Evolutionary conservation across 192 early-diverging fungal species (phyloP).

Genomic region (Coemansia sp.): DNA sequence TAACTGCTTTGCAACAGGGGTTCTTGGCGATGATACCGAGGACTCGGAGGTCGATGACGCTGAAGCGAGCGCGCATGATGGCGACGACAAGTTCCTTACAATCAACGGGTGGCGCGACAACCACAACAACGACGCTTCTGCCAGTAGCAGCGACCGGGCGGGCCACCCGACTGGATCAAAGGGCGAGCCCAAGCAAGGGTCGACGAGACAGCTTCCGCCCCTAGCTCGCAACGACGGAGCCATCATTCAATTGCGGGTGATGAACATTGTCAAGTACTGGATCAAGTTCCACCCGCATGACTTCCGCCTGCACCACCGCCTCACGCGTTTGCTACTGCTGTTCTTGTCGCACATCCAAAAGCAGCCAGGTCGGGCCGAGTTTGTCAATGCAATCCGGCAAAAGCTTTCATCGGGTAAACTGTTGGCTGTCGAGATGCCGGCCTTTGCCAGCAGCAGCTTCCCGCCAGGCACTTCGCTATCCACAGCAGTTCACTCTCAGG

Average conservation of each 20-base stretch:
- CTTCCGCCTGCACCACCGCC: conserved; percentile 49
- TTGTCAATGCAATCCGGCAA: conserved; percentile 49
- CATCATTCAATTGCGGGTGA: conserved; percentile 72
- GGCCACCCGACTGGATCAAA: neutral
- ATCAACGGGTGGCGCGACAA: conserved; percentile 48
- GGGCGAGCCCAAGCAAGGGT: conserved; percentile 8
- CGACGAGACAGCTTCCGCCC: conserved; percentile 17
- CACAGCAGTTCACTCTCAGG: conserved; percentile 29
- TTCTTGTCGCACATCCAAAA: conserved; percentile 53
- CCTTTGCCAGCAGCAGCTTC: conserved; percentile 17
- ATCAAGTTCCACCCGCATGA: conserved; percentile 74
- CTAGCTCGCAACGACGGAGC: conserved; percentile 47
- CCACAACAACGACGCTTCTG: neutral
- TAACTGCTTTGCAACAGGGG: conserved; percentile 44
- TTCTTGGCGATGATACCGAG: conserved; percentile 13
- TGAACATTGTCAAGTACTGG: conserved; percentile 88
- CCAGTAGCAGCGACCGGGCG: neutral
- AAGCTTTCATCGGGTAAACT: conserved; percentile 48
- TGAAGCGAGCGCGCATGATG: neutral
- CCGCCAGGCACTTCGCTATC: neutral
- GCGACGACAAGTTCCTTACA: conserved; percentile 23
- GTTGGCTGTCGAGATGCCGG: conserved; percentile 37
- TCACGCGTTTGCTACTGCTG: conserved; percentile 47
- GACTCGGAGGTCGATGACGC: conserved; percentile 12
- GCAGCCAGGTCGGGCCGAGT: conserved; percentile 50